Conservation (phyloP, 306 rosid genomes). For the Medicago arabica region DNA sequence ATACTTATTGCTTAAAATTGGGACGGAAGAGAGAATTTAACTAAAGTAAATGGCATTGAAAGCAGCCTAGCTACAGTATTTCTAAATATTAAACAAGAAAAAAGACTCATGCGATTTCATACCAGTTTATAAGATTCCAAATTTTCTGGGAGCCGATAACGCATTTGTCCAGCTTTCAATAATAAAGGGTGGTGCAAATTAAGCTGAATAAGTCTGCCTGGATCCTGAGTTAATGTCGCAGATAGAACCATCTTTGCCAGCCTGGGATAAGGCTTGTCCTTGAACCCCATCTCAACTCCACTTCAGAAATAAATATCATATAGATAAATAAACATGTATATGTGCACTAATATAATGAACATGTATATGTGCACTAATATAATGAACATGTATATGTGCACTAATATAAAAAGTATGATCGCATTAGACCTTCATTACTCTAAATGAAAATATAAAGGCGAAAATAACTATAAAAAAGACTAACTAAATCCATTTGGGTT, state of each 20-base stretch:
- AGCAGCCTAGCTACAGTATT: conserved; percentile 17
- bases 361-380: not conserved
- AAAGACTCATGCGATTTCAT: conserved; percentile 37
- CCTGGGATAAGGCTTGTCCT: conserved; percentile 76
- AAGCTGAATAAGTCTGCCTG: conserved; percentile 86
- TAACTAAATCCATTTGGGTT: conserved; percentile 3
- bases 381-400: not conserved
- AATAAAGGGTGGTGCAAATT: conserved; percentile 81
- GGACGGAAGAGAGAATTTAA: not conserved
- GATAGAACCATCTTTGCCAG: conserved; percentile 89
- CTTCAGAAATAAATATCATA: conserved; percentile 17
- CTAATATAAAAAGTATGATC: not conserved
- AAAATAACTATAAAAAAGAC: not conserved
- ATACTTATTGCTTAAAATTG: not conserved
- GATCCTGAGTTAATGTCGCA: conserved; percentile 86
- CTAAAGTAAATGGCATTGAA: not conserved
- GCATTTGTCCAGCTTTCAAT: conserved; percentile 79
- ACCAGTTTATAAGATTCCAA: conserved; percentile 82
- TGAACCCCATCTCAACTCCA: conserved; percentile 1
- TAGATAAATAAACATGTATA: not conserved
- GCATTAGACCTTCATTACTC: conserved; percentile 4
- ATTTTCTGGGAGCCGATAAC: conserved; percentile 83
- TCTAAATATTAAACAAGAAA: not conserved
- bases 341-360: not conserved
- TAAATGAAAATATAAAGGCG: conserved; percentile 2